Evolutionary conservation across 805 yeast species (phyloP), one percentile per base, ranked within the genome.

Genomic region (Lipomyces spencermartinsiae): DNA sequence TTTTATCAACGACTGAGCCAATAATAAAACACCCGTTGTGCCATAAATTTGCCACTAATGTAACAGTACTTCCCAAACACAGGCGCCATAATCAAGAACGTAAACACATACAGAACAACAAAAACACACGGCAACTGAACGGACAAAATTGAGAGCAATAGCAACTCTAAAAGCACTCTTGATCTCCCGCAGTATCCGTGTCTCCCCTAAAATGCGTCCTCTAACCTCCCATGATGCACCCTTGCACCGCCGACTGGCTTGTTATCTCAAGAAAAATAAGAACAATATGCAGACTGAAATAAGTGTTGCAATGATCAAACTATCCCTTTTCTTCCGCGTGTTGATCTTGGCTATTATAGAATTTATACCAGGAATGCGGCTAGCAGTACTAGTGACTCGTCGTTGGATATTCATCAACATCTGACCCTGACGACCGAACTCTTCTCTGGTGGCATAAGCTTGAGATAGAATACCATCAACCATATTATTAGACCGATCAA

Each of bases 381-480:
- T 86, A 58, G 93, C 80, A 0, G 91, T 82, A 55, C 84, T 84
- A 68, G 87, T 82, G 64, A 93, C 80, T 66, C 86, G 83, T 65
- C 85, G 83, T 70, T 89, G 91, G 4, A 95, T 90, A 68, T 82
- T 85, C 65, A 83, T 82, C 63, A 95, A 81, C 7, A 85, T 77
- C 51, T 83, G 84, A 67, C 94, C 83, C 80, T 95, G 99, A 59
- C 88, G 83, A 58, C 84, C 73, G 63, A 95, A 84, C 75, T 91
- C 96, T 68, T 93, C 98, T 66, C 98, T 83, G 0, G 98, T 93
- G 73, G 90, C 91, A 80, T 86, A 89, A 0, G 97, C 98, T 76
- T 90, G 93, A n/a, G 85, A 85, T 51, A 94, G 83, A 66, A 95
- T 81, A 57, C 89, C 80, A 76, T 95, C 98, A 16, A 97, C 91